A percentile compares a stretch with the other conserved stretches of the same genome.
These are phyloP conservation scores for Fusarium solani-melongenae DNA, from an alignment of 2,329 filamentous ascomycete species.

Conservation along the genomic window DNA sequence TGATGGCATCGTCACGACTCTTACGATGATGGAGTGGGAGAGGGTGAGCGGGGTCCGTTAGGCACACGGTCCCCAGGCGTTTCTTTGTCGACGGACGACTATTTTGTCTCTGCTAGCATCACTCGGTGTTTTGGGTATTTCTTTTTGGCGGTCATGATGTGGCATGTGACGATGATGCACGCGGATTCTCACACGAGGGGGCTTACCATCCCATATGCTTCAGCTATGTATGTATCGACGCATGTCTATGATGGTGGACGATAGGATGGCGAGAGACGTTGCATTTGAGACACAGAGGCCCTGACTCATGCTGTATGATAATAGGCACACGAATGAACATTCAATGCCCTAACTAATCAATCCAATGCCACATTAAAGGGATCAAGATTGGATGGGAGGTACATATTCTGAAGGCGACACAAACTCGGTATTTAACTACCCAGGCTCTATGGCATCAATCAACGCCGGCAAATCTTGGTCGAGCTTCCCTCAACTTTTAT, in stretches of 20 bases:
- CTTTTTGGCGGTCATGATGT: conserved; percentile 5
- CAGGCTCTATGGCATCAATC: background rate
- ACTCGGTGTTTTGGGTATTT: conserved; percentile 21
- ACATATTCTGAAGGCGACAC: background rate
- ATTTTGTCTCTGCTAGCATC: conserved; percentile 29
- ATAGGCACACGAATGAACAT: background rate
- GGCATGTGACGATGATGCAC: background rate
- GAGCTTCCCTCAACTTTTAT: background rate
- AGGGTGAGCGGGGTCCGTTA: conserved; percentile 14
- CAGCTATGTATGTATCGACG: background rate
- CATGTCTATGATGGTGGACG: background rate
- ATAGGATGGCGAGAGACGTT: background rate
- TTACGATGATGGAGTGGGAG: conserved; percentile 34
- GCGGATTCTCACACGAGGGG: background rate
- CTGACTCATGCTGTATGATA: background rate
- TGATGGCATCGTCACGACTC: conserved; percentile 39
- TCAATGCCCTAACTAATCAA: background rate
- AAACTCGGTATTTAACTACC: background rate
- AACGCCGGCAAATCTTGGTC: background rate
- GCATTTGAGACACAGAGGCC: background rate
- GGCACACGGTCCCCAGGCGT: conserved; percentile 32
- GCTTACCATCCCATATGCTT: background rate
- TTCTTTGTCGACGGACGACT: conserved; percentile 33
- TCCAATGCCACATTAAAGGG: background rate
- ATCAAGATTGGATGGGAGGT: background rate